These are phyloP conservation scores for Phylloporus sp. DNA, from an alignment of 768 basidiomycete species.

Conservation along the genomic window DNA sequence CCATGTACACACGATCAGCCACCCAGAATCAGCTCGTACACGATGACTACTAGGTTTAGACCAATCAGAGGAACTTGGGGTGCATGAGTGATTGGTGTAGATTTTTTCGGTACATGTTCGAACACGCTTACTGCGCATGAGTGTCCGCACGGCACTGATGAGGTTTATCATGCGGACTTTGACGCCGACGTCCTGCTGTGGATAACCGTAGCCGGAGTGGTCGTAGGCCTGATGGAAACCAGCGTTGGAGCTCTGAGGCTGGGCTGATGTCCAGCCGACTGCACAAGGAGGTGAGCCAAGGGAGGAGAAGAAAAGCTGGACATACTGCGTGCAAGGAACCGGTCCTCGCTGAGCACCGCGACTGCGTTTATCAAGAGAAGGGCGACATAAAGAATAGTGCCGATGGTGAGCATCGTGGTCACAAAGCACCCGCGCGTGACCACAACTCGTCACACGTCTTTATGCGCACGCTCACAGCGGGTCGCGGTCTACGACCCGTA, in stretches of 20 bases:
- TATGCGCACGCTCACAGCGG: constrained; percentile 14
- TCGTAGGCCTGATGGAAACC: constrained; percentile 67
- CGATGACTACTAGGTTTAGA: constrained; percentile 79
- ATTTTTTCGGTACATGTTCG: constrained; percentile 8
- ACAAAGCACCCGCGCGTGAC: constrained; percentile 13
- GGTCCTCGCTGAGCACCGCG: constrained; percentile 92
- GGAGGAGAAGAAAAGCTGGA: constrained; percentile 16
- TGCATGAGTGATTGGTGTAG: constrained; percentile 16
- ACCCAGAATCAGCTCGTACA: constrained; percentile 77
- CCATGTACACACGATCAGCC: constrained; percentile 30
- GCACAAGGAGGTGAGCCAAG: constrained; percentile 7
- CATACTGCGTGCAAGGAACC: constrained; percentile 90
- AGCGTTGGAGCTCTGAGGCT: constrained; percentile 50
- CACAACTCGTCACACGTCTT: constrained; percentile 11
- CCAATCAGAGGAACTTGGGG: constrained; percentile 86
- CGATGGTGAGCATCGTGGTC: constrained; percentile 49
- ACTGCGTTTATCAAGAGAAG: constrained; percentile 91
- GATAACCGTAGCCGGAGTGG: constrained; percentile 52
- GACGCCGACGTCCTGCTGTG: constrained; percentile 58
- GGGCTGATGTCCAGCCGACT: constrained; percentile 89
- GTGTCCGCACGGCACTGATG: constrained; percentile 90
- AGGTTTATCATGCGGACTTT: constrained; percentile 88
- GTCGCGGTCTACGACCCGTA: constrained; percentile 15
- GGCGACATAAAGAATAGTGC: constrained; percentile 76
- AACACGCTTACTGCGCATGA: constrained; percentile 87